Conservation (phyloP, 768 basidiomycete genomes). For the Boletus sp. region DNA sequence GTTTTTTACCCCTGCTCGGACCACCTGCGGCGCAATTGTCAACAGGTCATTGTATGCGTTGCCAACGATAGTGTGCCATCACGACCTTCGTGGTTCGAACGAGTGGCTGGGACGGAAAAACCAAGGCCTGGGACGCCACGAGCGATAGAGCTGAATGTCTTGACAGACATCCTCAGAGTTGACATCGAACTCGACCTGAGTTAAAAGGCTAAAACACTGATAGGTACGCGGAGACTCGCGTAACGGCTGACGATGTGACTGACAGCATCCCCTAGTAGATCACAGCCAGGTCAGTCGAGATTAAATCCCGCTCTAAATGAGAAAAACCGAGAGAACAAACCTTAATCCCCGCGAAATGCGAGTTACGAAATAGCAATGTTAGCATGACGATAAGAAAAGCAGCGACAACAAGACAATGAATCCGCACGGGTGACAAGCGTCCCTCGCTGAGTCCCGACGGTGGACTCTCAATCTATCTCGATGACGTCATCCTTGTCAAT, state of each 20-base stretch:
- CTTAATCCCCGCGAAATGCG: background rate
- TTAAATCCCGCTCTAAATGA: background rate
- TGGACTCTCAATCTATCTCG: slow-evolving; percentile 46
- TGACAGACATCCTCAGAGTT: background rate
- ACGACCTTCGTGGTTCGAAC: background rate
- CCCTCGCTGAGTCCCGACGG: background rate
- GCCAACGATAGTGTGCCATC: background rate
- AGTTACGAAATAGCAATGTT: background rate
- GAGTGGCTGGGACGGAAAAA: background rate
- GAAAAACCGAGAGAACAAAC: background rate
- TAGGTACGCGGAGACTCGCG: no score
- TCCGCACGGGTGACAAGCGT: background rate
- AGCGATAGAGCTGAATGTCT: background rate
- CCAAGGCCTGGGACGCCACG: background rate
- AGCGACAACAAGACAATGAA: background rate
- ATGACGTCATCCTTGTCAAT: slow-evolving; percentile 59
- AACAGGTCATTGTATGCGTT: background rate
- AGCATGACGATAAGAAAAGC: slow-evolving; percentile 1
- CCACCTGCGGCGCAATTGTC: background rate
- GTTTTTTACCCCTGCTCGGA: background rate
- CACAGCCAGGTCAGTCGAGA: background rate
- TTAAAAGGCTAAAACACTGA: background rate
- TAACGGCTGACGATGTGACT: no score
- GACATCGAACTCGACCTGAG: background rate
- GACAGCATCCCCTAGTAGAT: background rate